phyloP scores from a whole-genome alignment of 441 rosid genomes.

The Gossypium schwendimanii region DNA sequence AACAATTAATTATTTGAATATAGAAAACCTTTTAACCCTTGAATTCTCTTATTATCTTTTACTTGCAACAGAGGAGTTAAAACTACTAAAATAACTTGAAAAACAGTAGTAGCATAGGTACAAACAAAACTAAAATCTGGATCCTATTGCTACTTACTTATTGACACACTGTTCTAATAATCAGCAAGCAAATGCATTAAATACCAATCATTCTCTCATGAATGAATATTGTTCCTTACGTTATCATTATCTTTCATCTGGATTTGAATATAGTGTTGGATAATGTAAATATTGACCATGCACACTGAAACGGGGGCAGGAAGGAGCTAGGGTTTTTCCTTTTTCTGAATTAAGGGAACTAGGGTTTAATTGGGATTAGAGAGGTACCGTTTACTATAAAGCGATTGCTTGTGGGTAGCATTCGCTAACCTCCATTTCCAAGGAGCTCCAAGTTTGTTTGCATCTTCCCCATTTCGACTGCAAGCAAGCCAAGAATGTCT shows the following conservation, averaged over 20 bases:
- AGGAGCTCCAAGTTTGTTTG: slow-evolving; percentile 57
- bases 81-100: too few species aligned
- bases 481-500: slow-evolving; percentile 44
- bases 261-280: not conserved
- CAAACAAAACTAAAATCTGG: too few species aligned
- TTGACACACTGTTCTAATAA: not conserved
- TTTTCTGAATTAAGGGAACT: not conserved
- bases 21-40: too few species aligned
- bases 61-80: too few species aligned
- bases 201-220: not conserved
- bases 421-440: slow-evolving; percentile 70
- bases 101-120: too few species aligned
- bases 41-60: too few species aligned
- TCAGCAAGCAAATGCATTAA: not conserved
- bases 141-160: too few species aligned
- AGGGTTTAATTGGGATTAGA: not conserved
- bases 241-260: not conserved
- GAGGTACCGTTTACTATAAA: slow-evolving; percentile 24
- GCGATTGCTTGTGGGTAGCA: slow-evolving; percentile 85
- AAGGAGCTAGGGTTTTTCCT: not conserved
- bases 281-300: not conserved
- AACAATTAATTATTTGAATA: too few species aligned
- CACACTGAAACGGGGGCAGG: not conserved
- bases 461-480: slow-evolving; percentile 50
- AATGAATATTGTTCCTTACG: not conserved